A percentile compares a stretch with the other conserved stretches of the same genome.
These are phyloP conservation scores for Isatis tinctoria DNA, from an alignment of 345 rosid species.

Conservation along the genomic window DNA sequence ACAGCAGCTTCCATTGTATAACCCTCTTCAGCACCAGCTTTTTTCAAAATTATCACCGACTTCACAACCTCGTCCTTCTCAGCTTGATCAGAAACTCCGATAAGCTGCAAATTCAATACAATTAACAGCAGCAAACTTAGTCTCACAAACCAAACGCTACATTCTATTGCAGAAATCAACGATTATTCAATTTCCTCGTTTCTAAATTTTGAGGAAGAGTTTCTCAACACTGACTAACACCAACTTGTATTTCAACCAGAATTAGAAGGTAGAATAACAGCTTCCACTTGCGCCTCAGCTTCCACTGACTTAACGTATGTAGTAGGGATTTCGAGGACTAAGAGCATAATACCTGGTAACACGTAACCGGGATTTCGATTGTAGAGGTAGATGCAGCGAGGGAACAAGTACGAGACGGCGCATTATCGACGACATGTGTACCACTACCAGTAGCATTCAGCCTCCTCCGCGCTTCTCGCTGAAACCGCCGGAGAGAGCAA, in stretches of 20 bases:
- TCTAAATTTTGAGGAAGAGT: neutral
- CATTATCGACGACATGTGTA: constrained; percentile 48
- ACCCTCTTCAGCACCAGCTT: constrained; percentile 78
- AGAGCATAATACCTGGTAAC: constrained; percentile 58
- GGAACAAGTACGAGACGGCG: constrained; percentile 27
- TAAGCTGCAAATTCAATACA: constrained; percentile 45
- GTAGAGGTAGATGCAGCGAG: constrained; percentile 29
- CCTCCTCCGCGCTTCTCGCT: constrained; percentile 21
- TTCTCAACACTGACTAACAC: neutral
- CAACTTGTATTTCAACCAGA: neutral
- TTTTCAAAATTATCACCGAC: constrained; percentile 69
- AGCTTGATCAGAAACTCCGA: constrained; percentile 68
- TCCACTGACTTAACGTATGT: neutral
- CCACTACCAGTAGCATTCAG: constrained; percentile 35
- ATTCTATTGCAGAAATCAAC: too few species aligned
- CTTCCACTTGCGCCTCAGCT: neutral
- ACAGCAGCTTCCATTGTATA: constrained; percentile 67
- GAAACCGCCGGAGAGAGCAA: constrained; percentile 14
- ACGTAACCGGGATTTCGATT: constrained; percentile 65
- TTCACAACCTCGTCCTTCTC: constrained; percentile 96
- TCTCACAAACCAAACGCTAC: constrained; percentile 5
- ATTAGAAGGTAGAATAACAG: neutral
- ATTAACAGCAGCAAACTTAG: neutral
- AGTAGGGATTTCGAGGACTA: neutral
- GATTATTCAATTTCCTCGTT: neutral